Conservation (phyloP, 352 stramenopile genomes). For the Pseudoperonospora humuli region DNA sequence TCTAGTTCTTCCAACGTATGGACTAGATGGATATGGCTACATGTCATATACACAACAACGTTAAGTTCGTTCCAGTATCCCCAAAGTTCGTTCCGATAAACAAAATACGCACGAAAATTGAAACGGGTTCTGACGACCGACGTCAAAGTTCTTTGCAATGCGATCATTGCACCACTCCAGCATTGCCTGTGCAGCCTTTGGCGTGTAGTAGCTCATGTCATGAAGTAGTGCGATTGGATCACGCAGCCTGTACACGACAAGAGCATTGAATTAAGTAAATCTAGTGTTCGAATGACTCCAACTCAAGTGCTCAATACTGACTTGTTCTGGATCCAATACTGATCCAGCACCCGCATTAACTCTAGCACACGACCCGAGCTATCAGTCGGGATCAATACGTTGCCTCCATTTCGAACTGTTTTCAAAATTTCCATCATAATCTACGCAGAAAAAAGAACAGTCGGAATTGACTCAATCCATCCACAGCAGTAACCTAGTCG, state of each 20-base stretch:
- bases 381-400: slow-evolving; percentile 93
- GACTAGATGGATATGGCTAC: slow-evolving; percentile 80
- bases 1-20: slow-evolving; percentile 84
- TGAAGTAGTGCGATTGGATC: slow-evolving; percentile 83
- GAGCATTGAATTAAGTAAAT: slow-evolving; percentile 1
- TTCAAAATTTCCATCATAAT: slow-evolving; percentile 92
- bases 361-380: slow-evolving; percentile 92
- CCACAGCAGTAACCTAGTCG: not conserved
- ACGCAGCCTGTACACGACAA: slow-evolving; percentile 35
- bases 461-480: not conserved
- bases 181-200: slow-evolving; percentile 84
- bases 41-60: not conserved
- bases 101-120: slow-evolving; percentile 67
- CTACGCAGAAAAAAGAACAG: slow-evolving; percentile 23
- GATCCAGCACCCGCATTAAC: slow-evolving; percentile 90
- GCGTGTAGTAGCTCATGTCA: slow-evolving; percentile 87
- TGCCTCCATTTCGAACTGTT: slow-evolving; percentile 87
- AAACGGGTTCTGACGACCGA: slow-evolving; percentile 82
- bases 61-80: slow-evolving; percentile 1
- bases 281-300: not conserved
- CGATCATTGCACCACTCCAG: slow-evolving; percentile 87
- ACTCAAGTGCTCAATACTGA: slow-evolving; percentile 28
- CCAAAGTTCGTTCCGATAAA: not conserved
- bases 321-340: slow-evolving; percentile 95
- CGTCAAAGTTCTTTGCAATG: slow-evolving; percentile 87